Percentiles rank a stretch among this genome's conserved stretches.
Conservation (phyloP, 257 asterid species). For the Fraxinus quadrangulata region DNA sequence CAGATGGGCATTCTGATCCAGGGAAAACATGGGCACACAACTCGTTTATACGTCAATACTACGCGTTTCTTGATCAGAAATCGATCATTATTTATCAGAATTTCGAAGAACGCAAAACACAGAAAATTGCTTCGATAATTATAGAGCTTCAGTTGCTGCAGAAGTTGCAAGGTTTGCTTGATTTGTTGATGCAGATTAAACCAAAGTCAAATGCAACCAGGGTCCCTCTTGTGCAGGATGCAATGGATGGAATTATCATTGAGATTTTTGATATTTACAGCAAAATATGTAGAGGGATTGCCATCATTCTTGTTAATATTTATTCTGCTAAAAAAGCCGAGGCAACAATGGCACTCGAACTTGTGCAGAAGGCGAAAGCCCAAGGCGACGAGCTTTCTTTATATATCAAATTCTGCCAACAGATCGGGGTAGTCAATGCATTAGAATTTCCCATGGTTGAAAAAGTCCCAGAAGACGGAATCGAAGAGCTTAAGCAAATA, state of each 20-base stretch:
- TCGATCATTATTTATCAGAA: constrained; percentile 44
- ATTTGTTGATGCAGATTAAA: constrained; percentile 55
- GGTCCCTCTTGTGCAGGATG: constrained; percentile 57
- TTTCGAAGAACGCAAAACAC: constrained; percentile 32
- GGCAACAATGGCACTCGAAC: constrained; percentile 52
- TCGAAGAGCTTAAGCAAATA: constrained; percentile 64
- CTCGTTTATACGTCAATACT: constrained; percentile 65
- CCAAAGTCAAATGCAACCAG: constrained; percentile 47
- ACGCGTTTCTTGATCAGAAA: constrained; percentile 72
- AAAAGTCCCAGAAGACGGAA: constrained; percentile 57
- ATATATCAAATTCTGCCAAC: constrained; percentile 61
- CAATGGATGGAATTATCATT: constrained; percentile 65
- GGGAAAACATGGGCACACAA: constrained; percentile 53
- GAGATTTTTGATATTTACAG: constrained; percentile 70
- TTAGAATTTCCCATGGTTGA: constrained; percentile 49
- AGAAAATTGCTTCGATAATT: constrained; percentile 26
- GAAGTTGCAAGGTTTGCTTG: constrained; percentile 57
- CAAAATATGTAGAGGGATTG: constrained; percentile 65
- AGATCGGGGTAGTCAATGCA: constrained; percentile 66
- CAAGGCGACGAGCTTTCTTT: constrained; percentile 62
- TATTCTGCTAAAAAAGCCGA: constrained; percentile 50
- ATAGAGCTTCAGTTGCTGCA: constrained; percentile 53
- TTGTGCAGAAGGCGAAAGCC: constrained; percentile 51
- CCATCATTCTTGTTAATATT: constrained; percentile 51
- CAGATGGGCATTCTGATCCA: constrained; percentile 41